These are phyloP conservation scores for Quercus rubra DNA, from an alignment of 306 rosid species.

Conservation along the genomic window DNA sequence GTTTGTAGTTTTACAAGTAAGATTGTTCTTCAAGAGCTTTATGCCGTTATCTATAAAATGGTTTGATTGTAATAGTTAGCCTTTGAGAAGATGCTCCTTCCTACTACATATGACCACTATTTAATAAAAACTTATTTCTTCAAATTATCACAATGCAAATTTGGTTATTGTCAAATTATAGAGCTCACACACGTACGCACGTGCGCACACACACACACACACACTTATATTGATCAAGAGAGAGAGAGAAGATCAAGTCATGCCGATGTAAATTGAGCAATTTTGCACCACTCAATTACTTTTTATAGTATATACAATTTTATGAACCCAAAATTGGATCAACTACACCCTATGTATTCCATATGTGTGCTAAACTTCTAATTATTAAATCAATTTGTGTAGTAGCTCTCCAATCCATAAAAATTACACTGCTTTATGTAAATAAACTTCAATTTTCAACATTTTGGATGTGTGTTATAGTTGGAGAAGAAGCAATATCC, in stretches of 20 bases:
- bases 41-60: not conserved
- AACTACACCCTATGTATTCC: not conserved
- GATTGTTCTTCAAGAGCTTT: not conserved
- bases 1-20: not conserved
- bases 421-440: not conserved
- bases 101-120: not conserved
- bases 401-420: not conserved
- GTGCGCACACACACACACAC: accelerated
- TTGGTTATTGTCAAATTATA: too few species aligned
- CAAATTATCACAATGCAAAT: not conserved
- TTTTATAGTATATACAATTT: not conserved
- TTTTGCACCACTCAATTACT: not conserved
- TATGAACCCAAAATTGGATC: not conserved
- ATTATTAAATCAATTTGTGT: not conserved
- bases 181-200: too few species aligned
- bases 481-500: constrained; percentile 74
- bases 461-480: constrained; percentile 33
- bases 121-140: not conserved
- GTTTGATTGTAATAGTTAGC: not conserved
- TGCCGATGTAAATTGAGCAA: not conserved
- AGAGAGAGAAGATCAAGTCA: not conserved
- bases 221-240: not conserved
- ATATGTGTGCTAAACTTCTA: not conserved
- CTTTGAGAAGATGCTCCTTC: not conserved
- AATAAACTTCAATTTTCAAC: not conserved